phyloP scores from a whole-genome alignment of 306 rosid genomes.

The Citrullus mucosospermus region DNA sequence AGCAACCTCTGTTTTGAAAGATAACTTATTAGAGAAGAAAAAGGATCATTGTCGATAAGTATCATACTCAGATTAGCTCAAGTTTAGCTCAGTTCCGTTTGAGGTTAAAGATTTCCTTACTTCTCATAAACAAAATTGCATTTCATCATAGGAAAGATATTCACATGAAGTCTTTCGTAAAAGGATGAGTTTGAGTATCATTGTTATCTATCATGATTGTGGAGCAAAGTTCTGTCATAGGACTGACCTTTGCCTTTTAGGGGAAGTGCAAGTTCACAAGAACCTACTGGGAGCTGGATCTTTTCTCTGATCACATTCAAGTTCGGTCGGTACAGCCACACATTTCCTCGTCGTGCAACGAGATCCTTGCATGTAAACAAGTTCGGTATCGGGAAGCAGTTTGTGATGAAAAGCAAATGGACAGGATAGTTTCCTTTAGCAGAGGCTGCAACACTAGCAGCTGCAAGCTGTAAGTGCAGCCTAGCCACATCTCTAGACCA shows the following conservation, averaged over 20 bases:
- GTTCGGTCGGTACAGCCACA: constrained; percentile 72
- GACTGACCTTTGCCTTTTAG: constrained; percentile 63
- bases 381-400: constrained; percentile 74
- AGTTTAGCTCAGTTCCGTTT: background rate
- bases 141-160: background rate
- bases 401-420: constrained; percentile 51
- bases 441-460: constrained; percentile 68
- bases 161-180: background rate
- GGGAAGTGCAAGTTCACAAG: constrained; percentile 92
- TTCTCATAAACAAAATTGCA: background rate
- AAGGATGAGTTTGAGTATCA: background rate
- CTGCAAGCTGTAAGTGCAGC: constrained; percentile 80
- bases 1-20: constrained; percentile 39
- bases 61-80: background rate
- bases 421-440: constrained; percentile 58
- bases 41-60: background rate
- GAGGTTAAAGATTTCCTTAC: background rate
- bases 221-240: background rate
- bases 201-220: background rate
- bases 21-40: background rate
- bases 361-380: constrained; percentile 64
- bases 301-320: constrained; percentile 53
- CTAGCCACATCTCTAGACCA: constrained; percentile 95
- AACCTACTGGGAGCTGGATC: constrained; percentile 69
- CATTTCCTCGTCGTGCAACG: constrained; percentile 44